A percentile compares a stretch with the other conserved stretches of the same genome.
These are phyloP conservation scores for Silene conica DNA, from an alignment of 148 eudicot genomes.

Conservation along the genomic window DNA sequence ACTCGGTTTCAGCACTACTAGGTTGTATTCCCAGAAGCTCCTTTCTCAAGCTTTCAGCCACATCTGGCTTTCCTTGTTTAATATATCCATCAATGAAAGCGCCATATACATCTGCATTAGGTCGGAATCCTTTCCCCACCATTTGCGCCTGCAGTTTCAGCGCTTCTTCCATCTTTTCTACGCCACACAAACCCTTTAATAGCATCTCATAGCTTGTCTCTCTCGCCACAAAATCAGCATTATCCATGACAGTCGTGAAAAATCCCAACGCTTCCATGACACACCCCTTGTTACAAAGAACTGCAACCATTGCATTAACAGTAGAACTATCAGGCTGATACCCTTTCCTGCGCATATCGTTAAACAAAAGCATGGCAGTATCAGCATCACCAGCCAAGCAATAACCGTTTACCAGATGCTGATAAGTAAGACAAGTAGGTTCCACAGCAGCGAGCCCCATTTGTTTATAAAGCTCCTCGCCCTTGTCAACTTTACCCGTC, in stretches of 20 bases:
- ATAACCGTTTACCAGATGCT: slow-evolving; percentile 71
- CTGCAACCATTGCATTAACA: slow-evolving; percentile 45
- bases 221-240: slow-evolving; percentile 37
- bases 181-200: slow-evolving; percentile 55
- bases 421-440: slow-evolving; percentile 49
- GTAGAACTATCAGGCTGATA: slow-evolving; percentile 39
- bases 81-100: slow-evolving; percentile 57
- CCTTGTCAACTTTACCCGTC: slow-evolving; percentile 45
- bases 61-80: slow-evolving; percentile 50
- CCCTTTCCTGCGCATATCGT: slow-evolving; percentile 59
- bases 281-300: slow-evolving; percentile 38
- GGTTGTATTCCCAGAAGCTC: slow-evolving; percentile 39
- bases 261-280: slow-evolving; percentile 47
- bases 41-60: slow-evolving; percentile 45
- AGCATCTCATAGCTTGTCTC: slow-evolving; percentile 47
- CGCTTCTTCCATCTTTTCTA: slow-evolving; percentile 60
- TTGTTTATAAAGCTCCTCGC: slow-evolving; percentile 54
- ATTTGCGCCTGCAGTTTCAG: slow-evolving; percentile 67
- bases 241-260: slow-evolving; percentile 31
- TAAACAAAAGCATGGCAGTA: slow-evolving; percentile 47
- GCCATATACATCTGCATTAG: slow-evolving; percentile 41
- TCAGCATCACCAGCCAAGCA: slow-evolving; percentile 58
- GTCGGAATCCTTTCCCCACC: slow-evolving; percentile 67
- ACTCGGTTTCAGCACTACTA: background rate
- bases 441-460: slow-evolving; percentile 56